These are phyloP conservation scores for Trametes maxima DNA, from an alignment of 768 basidiomycete species.

Conservation along the genomic window DNA sequence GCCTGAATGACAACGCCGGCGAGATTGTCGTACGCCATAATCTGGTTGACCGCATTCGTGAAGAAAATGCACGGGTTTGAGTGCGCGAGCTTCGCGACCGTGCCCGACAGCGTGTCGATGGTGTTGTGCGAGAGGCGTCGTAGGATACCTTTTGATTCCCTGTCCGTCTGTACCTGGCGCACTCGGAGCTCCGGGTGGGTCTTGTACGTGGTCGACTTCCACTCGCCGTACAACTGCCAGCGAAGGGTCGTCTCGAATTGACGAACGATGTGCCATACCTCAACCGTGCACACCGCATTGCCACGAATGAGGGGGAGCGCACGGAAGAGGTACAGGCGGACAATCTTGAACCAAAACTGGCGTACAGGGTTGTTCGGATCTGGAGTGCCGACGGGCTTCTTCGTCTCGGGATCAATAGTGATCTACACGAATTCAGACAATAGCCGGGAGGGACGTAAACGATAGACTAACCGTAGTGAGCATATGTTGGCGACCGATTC, in stretches of 20 bases:
- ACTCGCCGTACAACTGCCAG: constrained; percentile 95
- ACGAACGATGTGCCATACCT: constrained; percentile 89
- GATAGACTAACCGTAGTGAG: constrained; percentile 48
- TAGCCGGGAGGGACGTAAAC: not conserved
- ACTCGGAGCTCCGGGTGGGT: constrained; percentile 80
- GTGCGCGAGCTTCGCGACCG: constrained; percentile 91
- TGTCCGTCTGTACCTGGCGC: constrained; percentile 79
- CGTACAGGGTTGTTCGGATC: constrained; percentile 63
- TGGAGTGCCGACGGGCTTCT: constrained; percentile 55
- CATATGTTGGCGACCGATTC: constrained; percentile 73
- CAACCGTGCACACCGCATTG: constrained; percentile 87
- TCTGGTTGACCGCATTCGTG: constrained; percentile 85
- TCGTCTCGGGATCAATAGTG: constrained; percentile 60
- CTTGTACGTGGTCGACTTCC: constrained; percentile 75
- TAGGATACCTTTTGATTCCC: constrained; percentile 87
- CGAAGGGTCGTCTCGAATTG: constrained; percentile 78
- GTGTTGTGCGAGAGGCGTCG: constrained; percentile 85
- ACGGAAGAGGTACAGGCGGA: constrained; percentile 83
- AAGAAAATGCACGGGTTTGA: constrained; percentile 94
- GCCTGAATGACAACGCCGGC: constrained; percentile 89
- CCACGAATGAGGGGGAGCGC: constrained; percentile 82
- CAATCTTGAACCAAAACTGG: constrained; percentile 82
- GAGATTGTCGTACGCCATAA: constrained; percentile 95
- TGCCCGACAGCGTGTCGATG: constrained; percentile 80
- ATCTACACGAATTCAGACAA: constrained; percentile 36